These are phyloP conservation scores for Pterula multifida DNA, from an alignment of 1,284 basidiomycete species.

Conservation along the genomic window DNA sequence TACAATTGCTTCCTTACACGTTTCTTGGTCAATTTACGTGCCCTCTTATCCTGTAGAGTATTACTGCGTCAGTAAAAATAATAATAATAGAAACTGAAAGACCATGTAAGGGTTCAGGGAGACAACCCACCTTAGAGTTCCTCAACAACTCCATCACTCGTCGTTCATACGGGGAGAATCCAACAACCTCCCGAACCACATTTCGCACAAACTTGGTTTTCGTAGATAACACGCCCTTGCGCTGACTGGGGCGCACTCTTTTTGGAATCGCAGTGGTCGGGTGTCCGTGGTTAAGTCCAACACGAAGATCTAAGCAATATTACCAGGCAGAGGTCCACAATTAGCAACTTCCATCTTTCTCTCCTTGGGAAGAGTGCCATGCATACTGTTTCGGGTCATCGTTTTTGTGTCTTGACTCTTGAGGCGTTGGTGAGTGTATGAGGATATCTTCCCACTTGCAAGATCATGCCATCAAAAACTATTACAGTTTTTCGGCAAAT, in stretches of 20 bases:
- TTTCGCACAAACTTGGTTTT: slow-evolving; percentile 89
- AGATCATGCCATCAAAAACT: neutral
- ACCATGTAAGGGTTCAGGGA: neutral
- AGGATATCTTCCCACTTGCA: slow-evolving; percentile 2
- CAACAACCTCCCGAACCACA: slow-evolving; percentile 89
- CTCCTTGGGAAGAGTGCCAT: neutral
- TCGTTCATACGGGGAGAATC: slow-evolving; percentile 98
- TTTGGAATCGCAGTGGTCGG: slow-evolving; percentile 84
- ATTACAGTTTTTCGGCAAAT: neutral
- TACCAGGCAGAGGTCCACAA: slow-evolving; percentile 3
- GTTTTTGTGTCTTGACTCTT: slow-evolving; percentile 49
- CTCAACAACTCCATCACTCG: slow-evolving; percentile 98
- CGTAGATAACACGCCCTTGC: slow-evolving; percentile 81
- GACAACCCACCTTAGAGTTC: slow-evolving; percentile 78
- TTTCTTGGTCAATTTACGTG: slow-evolving; percentile 96
- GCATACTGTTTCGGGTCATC: slow-evolving; percentile 66
- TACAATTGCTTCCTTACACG: slow-evolving; percentile 49
- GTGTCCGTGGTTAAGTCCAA: slow-evolving; percentile 89
- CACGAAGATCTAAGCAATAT: slow-evolving; percentile 84
- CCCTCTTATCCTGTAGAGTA: slow-evolving; percentile 81
- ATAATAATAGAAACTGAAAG: slow-evolving; percentile 2
- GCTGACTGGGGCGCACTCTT: slow-evolving; percentile 73
- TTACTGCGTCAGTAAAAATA: slow-evolving; percentile 3
- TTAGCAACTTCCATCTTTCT: slow-evolving; percentile 4
- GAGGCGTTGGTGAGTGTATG: slow-evolving; percentile 12